Evolutionary conservation across 495 filamentous ascomycete species (phyloP).

Genomic region (Entonaema liquescens): DNA sequence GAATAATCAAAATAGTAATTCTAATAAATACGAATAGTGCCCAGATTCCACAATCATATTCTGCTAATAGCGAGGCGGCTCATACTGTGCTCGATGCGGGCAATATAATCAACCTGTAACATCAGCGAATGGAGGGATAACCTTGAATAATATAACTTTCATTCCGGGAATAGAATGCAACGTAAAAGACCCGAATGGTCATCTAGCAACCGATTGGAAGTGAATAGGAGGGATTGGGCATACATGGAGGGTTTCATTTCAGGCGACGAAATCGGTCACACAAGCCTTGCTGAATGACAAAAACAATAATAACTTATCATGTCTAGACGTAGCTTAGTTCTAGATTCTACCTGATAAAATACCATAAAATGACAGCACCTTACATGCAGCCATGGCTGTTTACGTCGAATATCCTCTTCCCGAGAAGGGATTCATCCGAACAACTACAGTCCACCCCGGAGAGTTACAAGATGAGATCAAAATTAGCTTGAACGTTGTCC

Average conservation of each 20-base stretch:
- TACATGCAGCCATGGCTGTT: background rate
- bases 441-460: background rate
- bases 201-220: background rate
- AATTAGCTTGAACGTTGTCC: background rate
- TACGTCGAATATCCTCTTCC: background rate
- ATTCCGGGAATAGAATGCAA: too few relatives aligned
- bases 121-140: too few relatives aligned
- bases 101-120: background rate
- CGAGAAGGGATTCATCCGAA: background rate
- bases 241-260: background rate
- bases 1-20: background rate
- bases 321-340: background rate
- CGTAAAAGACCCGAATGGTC: background rate
- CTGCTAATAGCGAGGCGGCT: background rate
- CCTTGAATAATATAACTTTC: background rate
- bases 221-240: background rate
- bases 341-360: background rate
- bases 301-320: background rate
- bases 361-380: background rate
- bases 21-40: background rate
- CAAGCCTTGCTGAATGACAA: background rate
- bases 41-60: background rate
- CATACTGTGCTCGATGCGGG: background rate
- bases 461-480: background rate
- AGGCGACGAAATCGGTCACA: background rate